Conservation (phyloP, 106 monocot species). For the Xerophyta viscosa region DNA sequence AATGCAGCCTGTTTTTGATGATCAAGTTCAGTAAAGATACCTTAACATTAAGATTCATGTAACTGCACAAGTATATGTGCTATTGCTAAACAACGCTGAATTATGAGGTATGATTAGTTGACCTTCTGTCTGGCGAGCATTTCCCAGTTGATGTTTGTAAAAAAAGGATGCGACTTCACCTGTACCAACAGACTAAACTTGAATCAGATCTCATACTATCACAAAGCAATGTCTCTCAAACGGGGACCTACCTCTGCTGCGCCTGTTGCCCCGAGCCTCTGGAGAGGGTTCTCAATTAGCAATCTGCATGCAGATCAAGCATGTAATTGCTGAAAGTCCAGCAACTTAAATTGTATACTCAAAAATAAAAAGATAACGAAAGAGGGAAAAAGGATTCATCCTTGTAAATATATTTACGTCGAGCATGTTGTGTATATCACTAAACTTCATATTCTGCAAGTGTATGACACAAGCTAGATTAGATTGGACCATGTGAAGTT, state of each 20-base stretch:
- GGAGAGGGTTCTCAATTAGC: conserved; percentile 73
- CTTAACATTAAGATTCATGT: background rate
- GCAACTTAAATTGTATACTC: too few species aligned
- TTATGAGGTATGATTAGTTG: too few species aligned
- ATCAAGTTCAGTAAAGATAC: background rate
- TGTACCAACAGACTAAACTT: conserved; percentile 30
- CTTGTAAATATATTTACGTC: too few species aligned
- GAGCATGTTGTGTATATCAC: too few species aligned
- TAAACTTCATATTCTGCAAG: too few species aligned
- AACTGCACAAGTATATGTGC: too few species aligned
- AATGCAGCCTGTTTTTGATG: conserved; percentile 69
- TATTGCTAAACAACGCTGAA: too few species aligned
- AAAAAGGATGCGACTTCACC: conserved; percentile 94
- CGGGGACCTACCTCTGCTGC: conserved; percentile 62
- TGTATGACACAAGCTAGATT: too few species aligned
- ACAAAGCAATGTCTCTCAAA: background rate
- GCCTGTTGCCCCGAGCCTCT: conserved; percentile 96
- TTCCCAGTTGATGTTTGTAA: conserved; percentile 84
- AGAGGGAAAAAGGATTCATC: too few species aligned
- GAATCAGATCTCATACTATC: conserved; percentile 5
- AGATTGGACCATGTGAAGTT: too few species aligned
- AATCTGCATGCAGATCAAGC: conserved; percentile 41
- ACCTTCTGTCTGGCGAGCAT: conserved; percentile 93
- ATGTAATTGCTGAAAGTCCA: too few species aligned
- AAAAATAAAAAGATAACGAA: too few species aligned